These are phyloP conservation scores for Cladosporium sp. DNA, from an alignment of 2,329 filamentous ascomycete species.

Conservation along the genomic window DNA sequence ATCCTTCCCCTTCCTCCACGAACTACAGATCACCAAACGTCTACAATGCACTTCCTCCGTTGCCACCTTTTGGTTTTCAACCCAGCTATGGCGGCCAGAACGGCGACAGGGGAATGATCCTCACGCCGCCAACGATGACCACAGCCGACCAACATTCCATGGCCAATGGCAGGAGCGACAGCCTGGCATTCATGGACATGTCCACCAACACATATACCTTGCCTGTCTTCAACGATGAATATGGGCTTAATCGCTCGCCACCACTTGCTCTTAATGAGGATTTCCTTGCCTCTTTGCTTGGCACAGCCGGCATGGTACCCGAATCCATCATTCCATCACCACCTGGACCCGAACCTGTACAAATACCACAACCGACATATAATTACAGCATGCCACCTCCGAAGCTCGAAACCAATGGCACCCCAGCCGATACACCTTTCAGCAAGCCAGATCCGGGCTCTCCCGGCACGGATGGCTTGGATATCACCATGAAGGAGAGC, in stretches of 20 bases:
- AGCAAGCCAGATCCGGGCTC: conserved; percentile 6
- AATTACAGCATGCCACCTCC: conserved; percentile 20
- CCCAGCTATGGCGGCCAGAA: conserved; percentile 12
- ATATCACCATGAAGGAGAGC: conserved; percentile 73
- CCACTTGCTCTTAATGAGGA: conserved; percentile 44
- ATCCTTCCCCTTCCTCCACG: conserved; percentile 17
- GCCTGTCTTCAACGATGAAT: conserved; percentile 79
- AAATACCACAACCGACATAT: conserved; percentile 6
- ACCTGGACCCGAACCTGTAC: conserved; percentile 19
- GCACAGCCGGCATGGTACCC: conserved; percentile 15
- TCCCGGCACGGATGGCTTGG: conserved; percentile 33
- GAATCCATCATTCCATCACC: conserved; percentile 21
- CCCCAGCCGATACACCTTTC: neutral
- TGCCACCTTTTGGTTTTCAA: conserved; percentile 26
- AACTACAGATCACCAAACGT: conserved; percentile 20
- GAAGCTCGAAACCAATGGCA: conserved; percentile 23
- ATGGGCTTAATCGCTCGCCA: conserved; percentile 75
- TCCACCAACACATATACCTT: conserved; percentile 58
- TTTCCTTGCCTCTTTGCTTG: conserved; percentile 25
- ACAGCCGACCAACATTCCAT: conserved; percentile 20
- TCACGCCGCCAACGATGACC: conserved; percentile 22
- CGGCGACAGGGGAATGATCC: conserved; percentile 17
- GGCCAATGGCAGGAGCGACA: conserved; percentile 18
- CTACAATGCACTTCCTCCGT: conserved; percentile 20
- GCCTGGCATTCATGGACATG: conserved; percentile 37